A percentile compares a stretch with the other conserved stretches of the same genome.
These are phyloP conservation scores for Serendipita sp. DNA, from an alignment of 768 basidiomycete genomes.

Conservation along the genomic window DNA sequence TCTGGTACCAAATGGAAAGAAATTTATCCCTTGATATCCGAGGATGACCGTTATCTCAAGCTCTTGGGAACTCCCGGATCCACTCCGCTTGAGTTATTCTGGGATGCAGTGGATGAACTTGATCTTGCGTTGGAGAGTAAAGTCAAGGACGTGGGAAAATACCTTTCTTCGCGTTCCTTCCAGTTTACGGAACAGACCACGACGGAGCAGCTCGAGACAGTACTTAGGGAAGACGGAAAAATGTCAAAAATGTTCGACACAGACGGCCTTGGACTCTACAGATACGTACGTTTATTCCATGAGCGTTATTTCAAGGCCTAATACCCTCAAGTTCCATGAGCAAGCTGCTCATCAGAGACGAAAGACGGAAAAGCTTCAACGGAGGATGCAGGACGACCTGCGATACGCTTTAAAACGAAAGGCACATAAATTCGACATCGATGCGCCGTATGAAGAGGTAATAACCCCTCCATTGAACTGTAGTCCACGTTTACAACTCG, in stretches of 20 bases:
- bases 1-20: slow-evolving; percentile 86
- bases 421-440: slow-evolving; percentile 62
- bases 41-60: slow-evolving; percentile 68
- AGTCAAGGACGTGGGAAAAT: slow-evolving; percentile 17
- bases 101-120: slow-evolving; percentile 78
- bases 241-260: slow-evolving; percentile 30
- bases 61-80: slow-evolving; percentile 90
- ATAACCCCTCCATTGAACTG: background rate
- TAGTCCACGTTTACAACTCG: background rate
- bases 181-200: slow-evolving; percentile 35
- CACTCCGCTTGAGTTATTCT: slow-evolving; percentile 89
- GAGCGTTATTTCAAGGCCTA: background rate
- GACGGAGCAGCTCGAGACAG: slow-evolving; percentile 41
- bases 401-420: slow-evolving; percentile 90
- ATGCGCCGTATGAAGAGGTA: slow-evolving; percentile 58
- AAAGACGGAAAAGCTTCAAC: slow-evolving; percentile 65
- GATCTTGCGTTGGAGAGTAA: slow-evolving; percentile 75
- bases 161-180: slow-evolving; percentile 23
- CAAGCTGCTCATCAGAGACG: slow-evolving; percentile 71
- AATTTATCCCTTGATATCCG: slow-evolving; percentile 56
- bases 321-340: slow-evolving; percentile 42
- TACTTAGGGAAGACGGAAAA: slow-evolving; percentile 41
- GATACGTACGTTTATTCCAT: background rate
- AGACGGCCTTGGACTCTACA: slow-evolving; percentile 40
- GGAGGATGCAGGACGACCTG: slow-evolving; percentile 86